Evolutionary conservation across 768 basidiomycete species (phyloP).

Genomic region (Russula vinacea): DNA sequence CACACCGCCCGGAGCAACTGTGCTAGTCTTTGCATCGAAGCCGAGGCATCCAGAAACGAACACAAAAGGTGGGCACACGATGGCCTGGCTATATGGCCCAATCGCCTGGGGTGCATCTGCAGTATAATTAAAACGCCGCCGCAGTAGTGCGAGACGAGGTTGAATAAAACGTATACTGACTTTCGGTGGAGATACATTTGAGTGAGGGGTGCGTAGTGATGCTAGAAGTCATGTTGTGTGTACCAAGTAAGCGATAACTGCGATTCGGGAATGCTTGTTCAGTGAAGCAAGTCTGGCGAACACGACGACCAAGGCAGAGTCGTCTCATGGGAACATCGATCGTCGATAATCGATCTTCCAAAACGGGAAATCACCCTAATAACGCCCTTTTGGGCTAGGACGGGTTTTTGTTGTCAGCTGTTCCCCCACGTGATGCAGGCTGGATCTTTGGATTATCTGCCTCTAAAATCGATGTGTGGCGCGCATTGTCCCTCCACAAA

Average conservation of each 20-base stretch:
- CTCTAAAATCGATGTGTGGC: too few species aligned
- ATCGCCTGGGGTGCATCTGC: conserved; percentile 75
- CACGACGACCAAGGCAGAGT: neutral
- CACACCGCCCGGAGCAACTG: conserved; percentile 70
- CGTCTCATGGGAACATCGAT: neutral
- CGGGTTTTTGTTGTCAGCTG: too few species aligned
- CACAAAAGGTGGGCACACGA: conserved; percentile 78
- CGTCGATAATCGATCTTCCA: neutral
- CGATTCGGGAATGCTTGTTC: neutral
- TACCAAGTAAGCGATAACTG: neutral
- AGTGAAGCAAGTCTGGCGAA: neutral
- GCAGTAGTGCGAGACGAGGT: too few species aligned
- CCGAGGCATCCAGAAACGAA: conserved; percentile 91
- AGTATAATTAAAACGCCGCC: conserved; percentile 4
- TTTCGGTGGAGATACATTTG: conserved; percentile 39
- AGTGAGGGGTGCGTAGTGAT: conserved; percentile 40
- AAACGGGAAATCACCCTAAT: neutral
- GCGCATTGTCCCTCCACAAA: too few species aligned
- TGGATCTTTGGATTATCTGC: too few species aligned
- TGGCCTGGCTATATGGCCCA: conserved; percentile 86
- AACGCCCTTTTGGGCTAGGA: too few species aligned
- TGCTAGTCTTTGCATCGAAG: conserved; percentile 66
- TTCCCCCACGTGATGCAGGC: too few species aligned
- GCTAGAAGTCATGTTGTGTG: conserved; percentile 33
- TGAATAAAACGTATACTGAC: neutral